These are phyloP conservation scores for Lindgomyces ingoldianus DNA, from an alignment of 495 filamentous ascomycete genomes.

Conservation along the genomic window DNA sequence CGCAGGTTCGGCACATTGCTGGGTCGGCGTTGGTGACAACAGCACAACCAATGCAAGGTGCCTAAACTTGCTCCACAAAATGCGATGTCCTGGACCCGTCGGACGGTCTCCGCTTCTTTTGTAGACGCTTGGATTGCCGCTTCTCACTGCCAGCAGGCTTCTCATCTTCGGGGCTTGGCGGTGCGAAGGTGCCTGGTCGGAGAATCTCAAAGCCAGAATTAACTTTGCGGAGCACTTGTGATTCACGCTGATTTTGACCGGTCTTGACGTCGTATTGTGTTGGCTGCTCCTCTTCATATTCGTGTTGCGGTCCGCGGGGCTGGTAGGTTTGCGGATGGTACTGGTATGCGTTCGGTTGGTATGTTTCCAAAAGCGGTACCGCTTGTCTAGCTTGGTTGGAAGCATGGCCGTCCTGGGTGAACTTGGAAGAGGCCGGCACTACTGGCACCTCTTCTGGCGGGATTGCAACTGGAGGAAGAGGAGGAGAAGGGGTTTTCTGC, in stretches of 20 bases:
- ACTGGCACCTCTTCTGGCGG: background rate
- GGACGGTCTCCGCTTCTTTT: slow-evolving; percentile 35
- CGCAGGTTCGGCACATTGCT: slow-evolving; percentile 1
- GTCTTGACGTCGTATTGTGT: slow-evolving; percentile 21
- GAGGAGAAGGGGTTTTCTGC: slow-evolving; percentile 32
- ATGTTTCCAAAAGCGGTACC: slow-evolving; percentile 32
- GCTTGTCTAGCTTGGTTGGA: slow-evolving; percentile 26
- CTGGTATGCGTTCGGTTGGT: slow-evolving; percentile 9
- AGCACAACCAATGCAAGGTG: background rate
- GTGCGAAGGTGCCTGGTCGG: slow-evolving; percentile 53
- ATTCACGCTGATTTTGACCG: slow-evolving; percentile 44
- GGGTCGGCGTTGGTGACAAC: background rate
- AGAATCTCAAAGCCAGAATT: slow-evolving; percentile 65
- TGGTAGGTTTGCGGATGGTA: slow-evolving; percentile 20
- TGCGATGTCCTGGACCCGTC: slow-evolving; percentile 17
- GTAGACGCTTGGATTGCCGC: slow-evolving; percentile 41
- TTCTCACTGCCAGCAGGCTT: slow-evolving; percentile 35
- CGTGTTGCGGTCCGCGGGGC: slow-evolving; percentile 25
- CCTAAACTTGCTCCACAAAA: slow-evolving; percentile 30
- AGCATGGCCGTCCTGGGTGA: slow-evolving; percentile 18
- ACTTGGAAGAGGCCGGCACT: background rate
- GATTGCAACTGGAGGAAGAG: slow-evolving; percentile 5
- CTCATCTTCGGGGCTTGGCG: slow-evolving; percentile 13
- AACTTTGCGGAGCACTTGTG: slow-evolving; percentile 56
- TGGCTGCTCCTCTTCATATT: slow-evolving; percentile 13